Conservation (phyloP, 225 moss, liverwort and hornwort species). For the Thuidium tamariscinum region DNA sequence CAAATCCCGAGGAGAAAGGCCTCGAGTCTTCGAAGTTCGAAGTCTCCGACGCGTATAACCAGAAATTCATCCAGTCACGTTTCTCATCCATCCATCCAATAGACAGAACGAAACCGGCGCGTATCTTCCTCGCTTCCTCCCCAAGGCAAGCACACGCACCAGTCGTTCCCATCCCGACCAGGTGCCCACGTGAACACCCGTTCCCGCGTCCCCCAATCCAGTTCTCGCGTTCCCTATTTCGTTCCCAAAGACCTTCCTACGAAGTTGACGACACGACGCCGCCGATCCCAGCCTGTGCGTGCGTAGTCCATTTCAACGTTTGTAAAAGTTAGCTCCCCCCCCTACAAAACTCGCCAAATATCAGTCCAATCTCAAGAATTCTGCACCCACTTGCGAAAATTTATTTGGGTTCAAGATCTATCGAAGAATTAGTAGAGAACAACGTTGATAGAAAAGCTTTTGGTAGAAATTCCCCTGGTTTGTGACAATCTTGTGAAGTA, state of each 20-base stretch:
- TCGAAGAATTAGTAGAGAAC: too few relatives aligned
- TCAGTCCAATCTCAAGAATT: too few relatives aligned
- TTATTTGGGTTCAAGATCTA: background rate
- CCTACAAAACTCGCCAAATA: background rate
- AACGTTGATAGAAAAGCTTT: background rate
- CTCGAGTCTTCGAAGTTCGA: background rate
- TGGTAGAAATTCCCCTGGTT: background rate
- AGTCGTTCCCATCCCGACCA: background rate
- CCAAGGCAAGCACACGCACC: background rate
- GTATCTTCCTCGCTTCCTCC: background rate
- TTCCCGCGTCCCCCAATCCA: background rate
- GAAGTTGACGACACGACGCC: background rate
- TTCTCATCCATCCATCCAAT: background rate
- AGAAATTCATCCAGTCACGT: background rate
- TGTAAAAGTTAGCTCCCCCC: too few relatives aligned
- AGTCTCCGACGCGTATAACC: background rate
- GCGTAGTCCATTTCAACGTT: background rate
- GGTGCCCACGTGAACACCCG: background rate
- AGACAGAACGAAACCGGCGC: background rate
- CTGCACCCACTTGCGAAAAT: too few relatives aligned
- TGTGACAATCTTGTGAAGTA: background rate
- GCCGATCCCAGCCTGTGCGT: background rate
- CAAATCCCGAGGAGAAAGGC: background rate
- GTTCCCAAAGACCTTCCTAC: background rate
- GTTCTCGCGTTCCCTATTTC: background rate